phyloP scores from a whole-genome alignment of 306 rosid genomes.

The Rubus parviflorus region DNA sequence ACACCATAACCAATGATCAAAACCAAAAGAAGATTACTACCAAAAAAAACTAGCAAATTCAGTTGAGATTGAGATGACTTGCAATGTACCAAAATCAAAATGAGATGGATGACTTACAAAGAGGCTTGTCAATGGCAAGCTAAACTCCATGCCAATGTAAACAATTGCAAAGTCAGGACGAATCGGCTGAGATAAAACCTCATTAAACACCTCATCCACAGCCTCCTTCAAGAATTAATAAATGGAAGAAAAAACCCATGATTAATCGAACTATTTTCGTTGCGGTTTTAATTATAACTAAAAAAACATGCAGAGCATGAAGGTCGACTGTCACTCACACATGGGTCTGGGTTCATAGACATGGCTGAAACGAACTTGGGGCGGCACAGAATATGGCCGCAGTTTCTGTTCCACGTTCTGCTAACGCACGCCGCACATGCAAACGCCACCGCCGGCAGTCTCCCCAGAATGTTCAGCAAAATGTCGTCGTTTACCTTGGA shows the following conservation, averaged over 20 bases:
- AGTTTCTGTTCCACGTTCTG: conserved; percentile 51
- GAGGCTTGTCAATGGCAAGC: conserved; percentile 11
- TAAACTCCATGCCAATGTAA: conserved; percentile 26
- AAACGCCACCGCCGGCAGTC: conserved; percentile 48
- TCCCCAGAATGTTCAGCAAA: conserved; percentile 30
- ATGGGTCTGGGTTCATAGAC: conserved; percentile 49
- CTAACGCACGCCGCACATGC: conserved; percentile 60
- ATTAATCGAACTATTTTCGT: background rate
- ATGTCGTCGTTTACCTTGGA: conserved; percentile 21
- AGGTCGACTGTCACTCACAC: conserved; percentile 26
- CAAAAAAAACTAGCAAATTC: background rate
- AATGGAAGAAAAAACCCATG: background rate
- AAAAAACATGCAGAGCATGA: background rate
- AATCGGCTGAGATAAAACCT: conserved; percentile 56
- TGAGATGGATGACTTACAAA: background rate
- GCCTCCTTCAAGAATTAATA: conserved; percentile 39
- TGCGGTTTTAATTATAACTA: background rate
- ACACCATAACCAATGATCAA: background rate
- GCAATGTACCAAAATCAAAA: background rate
- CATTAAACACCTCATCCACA: conserved; percentile 45
- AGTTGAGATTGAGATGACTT: background rate
- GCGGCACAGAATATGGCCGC: conserved; percentile 47
- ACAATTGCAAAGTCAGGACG: conserved; percentile 53
- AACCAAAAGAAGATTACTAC: background rate
- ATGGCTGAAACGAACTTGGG: conserved; percentile 59